Conservation (phyloP, 768 basidiomycete species). For the Tricholomella constricta region DNA sequence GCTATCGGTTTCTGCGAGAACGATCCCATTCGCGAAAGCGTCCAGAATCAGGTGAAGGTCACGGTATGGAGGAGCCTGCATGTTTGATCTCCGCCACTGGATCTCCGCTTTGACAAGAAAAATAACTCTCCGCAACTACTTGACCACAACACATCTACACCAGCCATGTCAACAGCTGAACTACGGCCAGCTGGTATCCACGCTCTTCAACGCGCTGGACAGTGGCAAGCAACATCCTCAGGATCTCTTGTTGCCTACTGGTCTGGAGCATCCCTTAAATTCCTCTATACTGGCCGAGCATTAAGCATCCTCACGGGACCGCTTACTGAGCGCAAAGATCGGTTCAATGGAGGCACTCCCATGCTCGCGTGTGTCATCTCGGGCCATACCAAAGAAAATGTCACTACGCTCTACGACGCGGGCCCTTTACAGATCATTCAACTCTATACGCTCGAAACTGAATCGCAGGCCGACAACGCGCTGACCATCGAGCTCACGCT, state of each 20-base stretch:
- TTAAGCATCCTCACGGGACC: conserved; percentile 6
- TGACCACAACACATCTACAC: too few species aligned
- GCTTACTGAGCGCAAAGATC: conserved; percentile 6
- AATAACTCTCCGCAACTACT: too few species aligned
- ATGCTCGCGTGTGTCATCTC: conserved; percentile 12
- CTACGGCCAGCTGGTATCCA: not conserved
- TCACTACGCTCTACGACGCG: not conserved
- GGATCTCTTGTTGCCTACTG: conserved; percentile 6
- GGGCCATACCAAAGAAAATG: not conserved
- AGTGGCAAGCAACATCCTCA: not conserved
- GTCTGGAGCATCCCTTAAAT: conserved; percentile 9
- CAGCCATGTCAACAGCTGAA: too few species aligned
- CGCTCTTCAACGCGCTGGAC: conserved; percentile 4
- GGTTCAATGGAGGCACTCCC: conserved; percentile 12
- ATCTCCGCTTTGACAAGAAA: too few species aligned
- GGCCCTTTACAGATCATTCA: conserved; percentile 6
- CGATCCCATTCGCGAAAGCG: too few species aligned
- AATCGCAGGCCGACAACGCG: not conserved
- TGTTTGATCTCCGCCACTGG: too few species aligned
- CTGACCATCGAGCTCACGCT: conserved; percentile 8
- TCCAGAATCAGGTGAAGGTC: too few species aligned
- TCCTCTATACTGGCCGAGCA: conserved; percentile 2
- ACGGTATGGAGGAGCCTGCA: too few species aligned
- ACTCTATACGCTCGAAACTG: not conserved
- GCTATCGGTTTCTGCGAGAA: too few species aligned